phyloP scores from a whole-genome alignment of 805 yeast genomes.

The Wickerhamomyces alni region DNA sequence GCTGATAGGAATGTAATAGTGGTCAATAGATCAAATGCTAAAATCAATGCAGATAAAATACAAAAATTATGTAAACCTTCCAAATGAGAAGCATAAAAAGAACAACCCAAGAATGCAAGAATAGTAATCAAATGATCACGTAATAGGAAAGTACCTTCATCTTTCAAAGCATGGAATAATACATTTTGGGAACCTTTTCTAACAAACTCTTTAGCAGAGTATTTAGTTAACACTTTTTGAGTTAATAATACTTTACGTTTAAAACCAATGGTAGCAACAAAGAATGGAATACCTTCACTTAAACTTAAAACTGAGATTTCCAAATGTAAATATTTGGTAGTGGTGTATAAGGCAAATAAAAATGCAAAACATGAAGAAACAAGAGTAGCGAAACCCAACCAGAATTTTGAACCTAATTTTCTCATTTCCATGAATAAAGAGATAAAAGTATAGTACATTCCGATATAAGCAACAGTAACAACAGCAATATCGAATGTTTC shows the following conservation, averaged over 20 bases:
- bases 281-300: conserved; percentile 89
- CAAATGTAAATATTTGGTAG: conserved; percentile 48
- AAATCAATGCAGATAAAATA: conserved; percentile 61
- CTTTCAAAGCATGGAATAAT: conserved; percentile 29
- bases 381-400: conserved; percentile 79
- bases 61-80: conserved; percentile 79
- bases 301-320: conserved; percentile 67
- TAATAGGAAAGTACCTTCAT: conserved; percentile 35
- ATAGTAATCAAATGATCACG: conserved; percentile 75
- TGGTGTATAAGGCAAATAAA: conserved; percentile 64
- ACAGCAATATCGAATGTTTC: conserved; percentile 81
- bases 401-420: conserved; percentile 73
- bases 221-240: conserved; percentile 40
- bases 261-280: conserved; percentile 89
- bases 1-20: conserved; percentile 81
- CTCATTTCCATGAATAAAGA: conserved; percentile 73
- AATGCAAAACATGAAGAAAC: conserved; percentile 80
- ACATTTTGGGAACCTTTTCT: conserved; percentile 28
- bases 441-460: conserved; percentile 80
- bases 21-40: conserved; percentile 65
- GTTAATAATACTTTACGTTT: conserved; percentile 78
- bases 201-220: conserved; percentile 22
- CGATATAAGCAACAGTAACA: conserved; percentile 73
- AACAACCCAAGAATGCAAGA: conserved; percentile 60
- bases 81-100: conserved; percentile 58